Conservation (phyloP, 1,284 basidiomycete species). For the Ganoderma boninense region DNA sequence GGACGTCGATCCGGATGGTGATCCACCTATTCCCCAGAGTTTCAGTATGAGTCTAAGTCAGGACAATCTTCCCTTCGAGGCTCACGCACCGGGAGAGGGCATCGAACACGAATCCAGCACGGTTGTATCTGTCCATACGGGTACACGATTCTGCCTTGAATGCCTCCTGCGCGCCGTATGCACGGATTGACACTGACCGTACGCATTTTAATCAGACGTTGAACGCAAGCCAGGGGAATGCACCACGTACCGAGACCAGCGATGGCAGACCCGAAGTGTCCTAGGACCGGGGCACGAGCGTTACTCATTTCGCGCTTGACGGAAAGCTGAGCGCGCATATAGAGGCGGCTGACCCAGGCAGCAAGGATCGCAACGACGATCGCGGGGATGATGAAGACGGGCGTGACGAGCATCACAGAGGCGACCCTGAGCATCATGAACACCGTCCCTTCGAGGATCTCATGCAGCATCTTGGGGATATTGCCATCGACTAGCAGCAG, state of each 20-base stretch:
- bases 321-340: conserved; percentile 77
- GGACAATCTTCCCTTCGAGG: neutral
- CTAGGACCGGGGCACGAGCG: conserved; percentile 70
- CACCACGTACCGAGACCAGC: conserved; percentile 61
- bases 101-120: conserved; percentile 53
- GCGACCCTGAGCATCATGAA: conserved; percentile 39
- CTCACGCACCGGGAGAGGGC: conserved; percentile 57
- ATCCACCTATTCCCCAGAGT: conserved; percentile 23
- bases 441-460: conserved; percentile 35
- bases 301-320: conserved; percentile 82
- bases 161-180: conserved; percentile 58
- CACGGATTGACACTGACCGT: conserved; percentile 64
- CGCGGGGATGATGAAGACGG: conserved; percentile 50
- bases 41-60: neutral
- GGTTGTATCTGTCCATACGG: conserved; percentile 57
- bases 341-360: conserved; percentile 55
- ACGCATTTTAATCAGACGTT: too few relatives aligned
- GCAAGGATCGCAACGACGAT: conserved; percentile 53
- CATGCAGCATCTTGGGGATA: conserved; percentile 41
- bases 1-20: conserved; percentile 47
- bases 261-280: conserved; percentile 75
- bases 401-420: conserved; percentile 50
- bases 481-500: neutral
- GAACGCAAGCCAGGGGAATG: conserved; percentile 49
- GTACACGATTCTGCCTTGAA: conserved; percentile 54